Evolutionary conservation across 2,329 filamentous ascomycete species (phyloP), one percentile per base, ranked within the genome.

Genomic region (Fusarium tuaranense): DNA sequence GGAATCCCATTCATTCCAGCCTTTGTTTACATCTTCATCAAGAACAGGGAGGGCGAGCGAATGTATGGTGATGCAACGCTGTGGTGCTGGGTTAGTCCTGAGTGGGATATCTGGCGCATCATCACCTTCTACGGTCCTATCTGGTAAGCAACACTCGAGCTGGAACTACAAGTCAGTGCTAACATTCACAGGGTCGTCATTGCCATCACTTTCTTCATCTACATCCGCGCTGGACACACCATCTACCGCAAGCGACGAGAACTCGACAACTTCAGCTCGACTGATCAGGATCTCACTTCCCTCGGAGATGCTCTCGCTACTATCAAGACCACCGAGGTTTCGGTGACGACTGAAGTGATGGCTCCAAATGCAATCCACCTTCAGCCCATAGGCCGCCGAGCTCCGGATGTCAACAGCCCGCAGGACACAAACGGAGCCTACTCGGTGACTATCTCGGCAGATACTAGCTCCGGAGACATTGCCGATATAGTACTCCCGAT

Each of bases 51-150:
- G 27, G 89, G 90, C 7, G 65, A 77, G 20, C 88, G 86, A 4
- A 88, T 96, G 63, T 95, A 95, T 79, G 94, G 94, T 1, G 88
- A 93, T 75, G 94, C 94, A 32, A 90, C 89, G 1, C 83, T 97
- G 25, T 97, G 94, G 94, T 97, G 94, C 80, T 97, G 94, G 94
- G 87, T 97, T 20, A 84, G 87, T 2, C 79, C 84, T 3, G 83
- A 89, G 6, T 95, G 92, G 89, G 92, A 94, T 66, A 88, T 92
- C 68, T 90, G 94, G 81, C 92, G 94, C 44, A 91, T 97, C 67
- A 89, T 90, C 4, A 88, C 91, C 32, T 96, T 95, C 80, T 97
- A 97, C 78, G 92, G 86, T 0, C 92, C 92, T 7, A 87, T 93
- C 67, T 94, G 92, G 92, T 92, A 81, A 80, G 86, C 7, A 32